Percentiles rank a stretch among this genome's conserved stretches.
Evolutionary conservation across 106 monocot species (phyloP).

Genomic region (Xerophyta viscosa): DNA sequence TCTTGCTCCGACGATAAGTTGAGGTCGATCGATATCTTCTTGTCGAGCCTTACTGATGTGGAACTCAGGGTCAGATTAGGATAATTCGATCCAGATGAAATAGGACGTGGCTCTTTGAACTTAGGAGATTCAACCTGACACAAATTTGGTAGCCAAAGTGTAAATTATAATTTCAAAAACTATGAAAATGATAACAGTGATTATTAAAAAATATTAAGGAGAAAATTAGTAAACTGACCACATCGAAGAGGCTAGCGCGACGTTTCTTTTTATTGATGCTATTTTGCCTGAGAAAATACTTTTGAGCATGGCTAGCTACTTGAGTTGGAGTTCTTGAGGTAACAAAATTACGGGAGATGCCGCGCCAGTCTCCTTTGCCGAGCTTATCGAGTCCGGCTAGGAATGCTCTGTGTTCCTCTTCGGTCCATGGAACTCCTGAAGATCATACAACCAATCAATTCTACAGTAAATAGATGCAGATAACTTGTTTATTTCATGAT

Average conservation of each 20-base stretch:
- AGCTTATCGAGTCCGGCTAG: conserved; percentile 28
- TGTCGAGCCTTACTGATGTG: not conserved
- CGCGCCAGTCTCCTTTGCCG: conserved; percentile 38
- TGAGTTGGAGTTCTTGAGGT: conserved; percentile 35
- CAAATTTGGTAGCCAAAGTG: not conserved
- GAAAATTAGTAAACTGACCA: not conserved
- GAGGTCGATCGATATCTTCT: not conserved
- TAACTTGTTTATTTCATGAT: no score
- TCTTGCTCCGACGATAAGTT: conserved; percentile 2
- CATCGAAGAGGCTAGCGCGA: conserved; percentile 31
- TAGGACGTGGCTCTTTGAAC: no score
- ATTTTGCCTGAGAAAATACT: conserved; percentile 34
- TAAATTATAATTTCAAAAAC: no score
- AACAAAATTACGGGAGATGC: conserved; percentile 32
- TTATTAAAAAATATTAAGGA: not conserved
- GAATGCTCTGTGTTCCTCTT: conserved; percentile 31
- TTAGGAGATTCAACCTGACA: not conserved
- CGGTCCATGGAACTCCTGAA: conserved; percentile 34
- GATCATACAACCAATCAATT: no score
- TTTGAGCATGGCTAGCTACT: conserved; percentile 47
- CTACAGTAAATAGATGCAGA: no score
- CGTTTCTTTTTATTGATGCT: conserved; percentile 23
- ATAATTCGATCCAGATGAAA: not conserved
- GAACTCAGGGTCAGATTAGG: not conserved
- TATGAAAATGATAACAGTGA: no score